Conservation (phyloP, 2,329 filamentous ascomycete genomes). For the Claviceps pazoutovae region DNA sequence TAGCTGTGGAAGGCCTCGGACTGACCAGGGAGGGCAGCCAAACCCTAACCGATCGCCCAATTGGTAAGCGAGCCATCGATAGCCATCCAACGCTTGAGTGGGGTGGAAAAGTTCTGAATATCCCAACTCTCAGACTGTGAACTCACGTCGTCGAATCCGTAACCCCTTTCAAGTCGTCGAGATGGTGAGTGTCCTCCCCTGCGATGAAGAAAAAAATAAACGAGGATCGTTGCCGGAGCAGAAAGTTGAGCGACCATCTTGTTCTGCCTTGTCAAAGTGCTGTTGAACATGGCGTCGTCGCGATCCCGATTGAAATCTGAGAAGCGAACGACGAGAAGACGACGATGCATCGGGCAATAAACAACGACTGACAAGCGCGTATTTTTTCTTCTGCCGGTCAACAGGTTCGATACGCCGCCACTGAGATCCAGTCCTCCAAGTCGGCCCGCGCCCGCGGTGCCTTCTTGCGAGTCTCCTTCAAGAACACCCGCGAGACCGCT, state of each 20-base stretch:
- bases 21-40: constrained; percentile 21
- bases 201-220: not conserved
- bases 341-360: not conserved
- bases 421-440: constrained; percentile 75
- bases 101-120: constrained; percentile 33
- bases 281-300: not conserved
- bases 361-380: constrained; percentile 13
- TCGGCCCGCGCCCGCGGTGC: constrained; percentile 95
- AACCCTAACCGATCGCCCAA: constrained; percentile 26
- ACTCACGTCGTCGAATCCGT: constrained; percentile 39
- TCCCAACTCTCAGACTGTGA: constrained; percentile 31
- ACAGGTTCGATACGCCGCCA: constrained; percentile 92
- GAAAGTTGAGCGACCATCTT: not conserved
- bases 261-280: not conserved
- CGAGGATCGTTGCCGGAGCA: not conserved
- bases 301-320: not conserved
- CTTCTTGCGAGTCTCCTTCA: constrained; percentile 98
- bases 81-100: constrained; percentile 20
- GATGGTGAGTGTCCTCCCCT: constrained; percentile 36
- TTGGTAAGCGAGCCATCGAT: constrained; percentile 31
- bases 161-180: constrained; percentile 39
- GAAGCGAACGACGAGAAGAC: not conserved
- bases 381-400: constrained; percentile 3
- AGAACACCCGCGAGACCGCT: constrained; percentile 99
- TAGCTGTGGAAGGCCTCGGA: not conserved